A percentile compares a stretch with the other conserved stretches of the same genome.
Evolutionary conservation across 176 grass and related monocot genomes (phyloP).

Genomic region (Raddia guianensis): DNA sequence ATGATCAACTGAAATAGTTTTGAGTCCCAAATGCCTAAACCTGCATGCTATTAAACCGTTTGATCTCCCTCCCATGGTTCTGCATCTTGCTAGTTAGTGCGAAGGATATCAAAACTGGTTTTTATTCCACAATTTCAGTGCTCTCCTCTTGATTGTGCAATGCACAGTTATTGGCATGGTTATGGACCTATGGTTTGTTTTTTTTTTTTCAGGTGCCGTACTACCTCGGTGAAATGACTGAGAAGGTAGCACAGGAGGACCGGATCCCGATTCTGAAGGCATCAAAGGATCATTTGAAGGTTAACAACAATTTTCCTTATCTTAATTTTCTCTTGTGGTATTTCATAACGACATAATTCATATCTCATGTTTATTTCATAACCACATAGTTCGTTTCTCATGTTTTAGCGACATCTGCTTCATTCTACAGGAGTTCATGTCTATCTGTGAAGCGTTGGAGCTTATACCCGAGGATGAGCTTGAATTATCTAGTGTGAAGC

Average conservation of each 20-base stretch:
- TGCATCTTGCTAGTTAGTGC: not conserved
- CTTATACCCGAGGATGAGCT: slow-evolving; percentile 77
- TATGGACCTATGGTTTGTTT: not conserved
- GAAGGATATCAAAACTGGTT: not conserved
- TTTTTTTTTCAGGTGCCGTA: slow-evolving; percentile 61
- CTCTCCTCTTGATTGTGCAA: not conserved
- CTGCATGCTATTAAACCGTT: not conserved
- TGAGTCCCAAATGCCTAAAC: not conserved
- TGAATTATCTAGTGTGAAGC: slow-evolving; percentile 47
- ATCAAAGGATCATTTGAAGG: slow-evolving; percentile 86
- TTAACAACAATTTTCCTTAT: not conserved
- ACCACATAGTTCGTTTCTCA: not conserved
- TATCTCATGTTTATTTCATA: not conserved
- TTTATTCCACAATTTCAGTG: not conserved
- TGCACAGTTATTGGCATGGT: not conserved
- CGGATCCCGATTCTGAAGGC: slow-evolving; percentile 56
- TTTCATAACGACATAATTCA: not conserved
- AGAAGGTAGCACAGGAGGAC: slow-evolving; percentile 67
- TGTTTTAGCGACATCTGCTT: not conserved
- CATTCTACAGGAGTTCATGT: slow-evolving; percentile 75
- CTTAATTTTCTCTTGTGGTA: not conserved
- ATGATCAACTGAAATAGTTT: not conserved
- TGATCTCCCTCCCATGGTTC: not conserved
- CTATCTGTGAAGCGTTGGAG: slow-evolving; percentile 76
- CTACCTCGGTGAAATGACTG: slow-evolving; percentile 79